phyloP scores from a whole-genome alignment of 371 early-diverging fungal genomes.

The Mortierella sp. region DNA sequence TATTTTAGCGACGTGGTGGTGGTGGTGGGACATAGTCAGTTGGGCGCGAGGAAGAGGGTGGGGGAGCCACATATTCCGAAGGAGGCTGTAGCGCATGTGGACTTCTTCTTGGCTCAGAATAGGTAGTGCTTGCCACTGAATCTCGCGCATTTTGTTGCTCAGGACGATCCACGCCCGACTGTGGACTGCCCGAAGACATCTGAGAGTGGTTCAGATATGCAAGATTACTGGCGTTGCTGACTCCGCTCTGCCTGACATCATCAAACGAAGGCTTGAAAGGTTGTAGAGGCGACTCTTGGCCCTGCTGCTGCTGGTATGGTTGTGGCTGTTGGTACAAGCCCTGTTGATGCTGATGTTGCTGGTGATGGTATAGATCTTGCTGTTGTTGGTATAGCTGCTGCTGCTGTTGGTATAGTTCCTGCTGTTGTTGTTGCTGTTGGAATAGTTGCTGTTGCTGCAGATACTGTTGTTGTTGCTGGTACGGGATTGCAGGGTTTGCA shows the following conservation, averaged over 20 bases:
- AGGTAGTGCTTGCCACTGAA: too few species aligned
- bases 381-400: not conserved
- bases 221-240: too few species aligned
- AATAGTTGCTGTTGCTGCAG: not conserved
- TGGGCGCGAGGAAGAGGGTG: not conserved
- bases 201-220: too few species aligned
- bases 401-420: not conserved
- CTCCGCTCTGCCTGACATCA: not conserved
- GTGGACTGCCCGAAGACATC: too few species aligned
- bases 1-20: not conserved
- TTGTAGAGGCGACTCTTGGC: too few species aligned
- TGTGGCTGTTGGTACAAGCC: not conserved
- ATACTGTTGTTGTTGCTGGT: not conserved
- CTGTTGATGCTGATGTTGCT: not conserved
- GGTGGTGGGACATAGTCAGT: not conserved
- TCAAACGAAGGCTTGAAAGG: conserved; percentile 2
- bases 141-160: too few species aligned
- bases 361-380: not conserved
- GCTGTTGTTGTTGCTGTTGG: not conserved
- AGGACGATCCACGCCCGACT: too few species aligned
- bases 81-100: too few species aligned
- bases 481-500: not conserved
- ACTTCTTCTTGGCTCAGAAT: too few species aligned
- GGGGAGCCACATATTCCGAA: not conserved
- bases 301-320: not conserved